phyloP scores from a whole-genome alignment of 495 filamentous ascomycete species.

The Cenococcum geophilum region DNA sequence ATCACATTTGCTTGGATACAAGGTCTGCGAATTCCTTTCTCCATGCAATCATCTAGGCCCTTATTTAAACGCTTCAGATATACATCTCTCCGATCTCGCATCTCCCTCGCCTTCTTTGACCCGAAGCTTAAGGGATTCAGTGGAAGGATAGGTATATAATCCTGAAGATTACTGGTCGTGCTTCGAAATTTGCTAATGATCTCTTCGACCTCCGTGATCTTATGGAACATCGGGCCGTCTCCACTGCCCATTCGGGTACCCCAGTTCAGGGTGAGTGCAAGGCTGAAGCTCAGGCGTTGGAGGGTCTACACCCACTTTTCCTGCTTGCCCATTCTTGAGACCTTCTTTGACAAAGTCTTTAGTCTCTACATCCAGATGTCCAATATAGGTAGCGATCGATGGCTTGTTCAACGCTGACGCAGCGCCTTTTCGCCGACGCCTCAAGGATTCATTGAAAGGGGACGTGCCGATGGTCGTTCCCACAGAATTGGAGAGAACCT shows the following conservation, averaged over 20 bases:
- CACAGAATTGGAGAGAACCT: conserved; percentile 50
- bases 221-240: conserved; percentile 53
- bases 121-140: conserved; percentile 52
- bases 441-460: conserved; percentile 58
- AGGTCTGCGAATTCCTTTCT: conserved; percentile 53
- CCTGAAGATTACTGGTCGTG: conserved; percentile 57
- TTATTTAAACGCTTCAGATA: conserved; percentile 50
- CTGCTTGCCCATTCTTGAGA: conserved; percentile 48
- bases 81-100: conserved; percentile 54
- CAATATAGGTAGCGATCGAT: conserved; percentile 53
- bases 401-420: conserved; percentile 58
- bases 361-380: conserved; percentile 56
- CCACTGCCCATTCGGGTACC: conserved; percentile 53
- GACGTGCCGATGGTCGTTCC: conserved; percentile 63
- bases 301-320: conserved; percentile 50
- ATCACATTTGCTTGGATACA: conserved; percentile 63
- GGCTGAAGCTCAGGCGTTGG: conserved; percentile 51
- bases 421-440: conserved; percentile 57
- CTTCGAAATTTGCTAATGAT: conserved; percentile 53
- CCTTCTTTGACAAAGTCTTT: conserved; percentile 55
- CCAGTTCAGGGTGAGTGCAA: conserved; percentile 59
- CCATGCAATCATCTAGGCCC: conserved; percentile 52
- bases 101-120: conserved; percentile 48
- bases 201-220: conserved; percentile 60
- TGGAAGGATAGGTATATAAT: conserved; percentile 57